Conservation (phyloP, 2,329 filamentous ascomycete genomes). For the Pyrenochaeta sp. region DNA sequence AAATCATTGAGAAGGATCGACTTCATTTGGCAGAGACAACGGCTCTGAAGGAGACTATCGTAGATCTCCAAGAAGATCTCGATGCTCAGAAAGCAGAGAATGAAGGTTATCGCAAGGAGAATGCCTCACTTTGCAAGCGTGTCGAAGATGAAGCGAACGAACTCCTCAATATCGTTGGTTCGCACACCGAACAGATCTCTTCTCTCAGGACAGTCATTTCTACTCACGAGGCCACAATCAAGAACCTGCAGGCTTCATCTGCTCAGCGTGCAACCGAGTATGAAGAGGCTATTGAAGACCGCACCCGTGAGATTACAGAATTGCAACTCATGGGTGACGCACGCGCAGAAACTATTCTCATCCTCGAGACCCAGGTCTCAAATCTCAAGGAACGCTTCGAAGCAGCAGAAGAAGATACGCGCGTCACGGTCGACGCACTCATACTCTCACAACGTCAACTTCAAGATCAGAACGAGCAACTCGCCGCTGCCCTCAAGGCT, state of each 20-base stretch:
- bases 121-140: constrained; percentile 36
- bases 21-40: constrained; percentile 38
- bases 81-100: constrained; percentile 30
- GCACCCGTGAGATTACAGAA: constrained; percentile 42
- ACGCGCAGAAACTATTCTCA: constrained; percentile 42
- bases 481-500: constrained; percentile 35
- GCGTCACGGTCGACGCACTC: constrained; percentile 43
- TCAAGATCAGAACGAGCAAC: constrained; percentile 40
- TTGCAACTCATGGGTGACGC: constrained; percentile 45
- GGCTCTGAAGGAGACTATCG: constrained; percentile 33
- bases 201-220: constrained; percentile 49
- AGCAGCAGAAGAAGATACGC: constrained; percentile 35
- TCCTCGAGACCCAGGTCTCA: constrained; percentile 40
- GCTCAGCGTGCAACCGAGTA: constrained; percentile 34
- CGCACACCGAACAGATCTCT: constrained; percentile 39
- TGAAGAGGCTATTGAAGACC: constrained; percentile 34
- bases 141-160: constrained; percentile 41
- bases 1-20: constrained; percentile 33
- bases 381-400: constrained; percentile 44
- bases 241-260: constrained; percentile 36
- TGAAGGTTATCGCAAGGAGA: constrained; percentile 35
- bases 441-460: constrained; percentile 36
- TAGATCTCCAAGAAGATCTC: constrained; percentile 31
- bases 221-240: constrained; percentile 51
- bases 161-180: constrained; percentile 37